Evolutionary conservation across 257 asterid species (phyloP).

Genomic region (Nicotiana knightiana): DNA sequence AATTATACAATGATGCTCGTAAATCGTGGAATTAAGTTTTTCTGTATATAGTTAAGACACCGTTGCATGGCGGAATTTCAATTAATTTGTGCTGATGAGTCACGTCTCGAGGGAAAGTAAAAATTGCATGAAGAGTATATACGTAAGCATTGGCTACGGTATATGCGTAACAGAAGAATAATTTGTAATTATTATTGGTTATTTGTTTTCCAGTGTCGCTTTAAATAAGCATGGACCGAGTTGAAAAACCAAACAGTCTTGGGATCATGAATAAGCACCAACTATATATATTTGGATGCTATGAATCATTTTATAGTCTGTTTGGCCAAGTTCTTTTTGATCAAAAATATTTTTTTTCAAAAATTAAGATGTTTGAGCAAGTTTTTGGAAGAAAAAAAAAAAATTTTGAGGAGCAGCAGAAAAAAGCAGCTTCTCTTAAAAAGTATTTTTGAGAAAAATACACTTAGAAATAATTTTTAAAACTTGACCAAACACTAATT

Average conservation of each 20-base stretch:
- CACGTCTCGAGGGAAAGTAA: neutral
- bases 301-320: neutral
- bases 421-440: too few species aligned
- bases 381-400: too few species aligned
- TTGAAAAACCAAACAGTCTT: neutral
- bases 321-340: too few species aligned
- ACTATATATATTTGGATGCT: neutral
- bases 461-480: too few species aligned
- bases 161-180: neutral
- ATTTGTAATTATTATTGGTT: neutral
- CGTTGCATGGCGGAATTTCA: neutral
- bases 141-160: neutral
- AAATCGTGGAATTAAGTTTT: neutral
- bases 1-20: neutral
- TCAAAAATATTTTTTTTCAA: too few species aligned
- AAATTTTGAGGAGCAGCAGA: too few species aligned
- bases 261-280: neutral
- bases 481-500: too few species aligned
- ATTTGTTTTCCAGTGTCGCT: neutral
- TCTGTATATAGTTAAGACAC: neutral
- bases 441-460: too few species aligned
- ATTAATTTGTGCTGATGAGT: neutral
- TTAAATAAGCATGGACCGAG: neutral
- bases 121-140: neutral
- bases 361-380: too few species aligned